Evolutionary conservation across 2,329 filamentous ascomycete genomes (phyloP).

Genomic region (Byssochlamys sp.): DNA sequence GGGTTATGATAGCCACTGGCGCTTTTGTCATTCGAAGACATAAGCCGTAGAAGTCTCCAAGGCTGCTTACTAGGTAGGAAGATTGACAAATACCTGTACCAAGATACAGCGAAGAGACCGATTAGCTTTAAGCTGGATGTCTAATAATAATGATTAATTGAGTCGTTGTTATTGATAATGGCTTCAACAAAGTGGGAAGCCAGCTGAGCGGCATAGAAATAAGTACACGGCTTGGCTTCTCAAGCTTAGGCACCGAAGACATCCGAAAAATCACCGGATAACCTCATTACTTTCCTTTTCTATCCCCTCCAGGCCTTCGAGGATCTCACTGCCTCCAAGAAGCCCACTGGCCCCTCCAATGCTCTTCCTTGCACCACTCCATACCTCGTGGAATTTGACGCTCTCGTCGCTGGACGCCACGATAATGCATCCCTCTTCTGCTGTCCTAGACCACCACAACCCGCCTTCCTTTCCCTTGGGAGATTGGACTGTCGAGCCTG

Average conservation of each 20-base stretch:
- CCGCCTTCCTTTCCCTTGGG: conserved; percentile 41
- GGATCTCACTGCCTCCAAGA: conserved; percentile 72
- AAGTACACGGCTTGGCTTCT: not conserved
- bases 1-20: no score
- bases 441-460: conserved; percentile 47
- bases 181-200: not conserved
- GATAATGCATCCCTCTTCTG: conserved; percentile 72
- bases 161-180: no score
- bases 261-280: conserved; percentile 48
- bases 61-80: not conserved
- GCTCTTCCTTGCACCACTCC: conserved; percentile 56
- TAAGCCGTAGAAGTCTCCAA: no score
- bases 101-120: no score
- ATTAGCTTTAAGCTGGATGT: no score
- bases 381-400: conserved; percentile 92
- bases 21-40: no score
- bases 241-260: not conserved
- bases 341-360: conserved; percentile 49
- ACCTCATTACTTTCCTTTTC: conserved; percentile 48
- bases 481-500: not conserved
- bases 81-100: not conserved
- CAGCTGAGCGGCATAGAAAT: not conserved
- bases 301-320: conserved; percentile 72
- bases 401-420: conserved; percentile 85
- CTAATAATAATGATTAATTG: no score